Conservation (phyloP, 192 early-diverging fungal genomes). For the Chytriomyces sp. region DNA sequence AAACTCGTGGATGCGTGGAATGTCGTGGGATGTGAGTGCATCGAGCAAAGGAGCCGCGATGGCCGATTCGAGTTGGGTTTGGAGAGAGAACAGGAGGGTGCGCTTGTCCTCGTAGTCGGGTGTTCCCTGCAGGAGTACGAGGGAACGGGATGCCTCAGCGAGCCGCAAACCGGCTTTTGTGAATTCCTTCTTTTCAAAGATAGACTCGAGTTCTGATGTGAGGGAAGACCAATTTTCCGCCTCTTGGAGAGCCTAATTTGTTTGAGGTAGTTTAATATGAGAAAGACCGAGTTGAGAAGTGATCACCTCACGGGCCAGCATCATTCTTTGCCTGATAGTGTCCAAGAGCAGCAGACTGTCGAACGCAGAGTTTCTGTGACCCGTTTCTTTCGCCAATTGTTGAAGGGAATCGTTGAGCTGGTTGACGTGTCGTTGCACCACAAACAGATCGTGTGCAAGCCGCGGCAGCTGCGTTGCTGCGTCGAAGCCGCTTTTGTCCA, state of each 20-base stretch:
- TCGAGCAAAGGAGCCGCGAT: slow-evolving; percentile 53
- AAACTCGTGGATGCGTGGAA: slow-evolving; percentile 50
- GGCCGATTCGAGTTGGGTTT: slow-evolving; percentile 61
- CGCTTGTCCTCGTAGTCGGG: slow-evolving; percentile 68
- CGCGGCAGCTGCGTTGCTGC: background rate
- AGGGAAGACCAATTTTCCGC: slow-evolving; percentile 82
- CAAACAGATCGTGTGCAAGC: background rate
- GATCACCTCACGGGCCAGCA: slow-evolving; percentile 44
- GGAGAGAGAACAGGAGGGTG: slow-evolving; percentile 54
- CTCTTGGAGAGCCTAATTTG: slow-evolving; percentile 60
- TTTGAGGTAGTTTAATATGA: background rate
- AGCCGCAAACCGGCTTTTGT: slow-evolving; percentile 61
- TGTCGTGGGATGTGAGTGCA: slow-evolving; percentile 63
- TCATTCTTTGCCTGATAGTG: slow-evolving; percentile 70
- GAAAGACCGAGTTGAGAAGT: background rate
- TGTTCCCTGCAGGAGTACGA: slow-evolving; percentile 66
- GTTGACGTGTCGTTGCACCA: background rate
- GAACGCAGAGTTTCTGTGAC: slow-evolving; percentile 49
- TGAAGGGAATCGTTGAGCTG: background rate
- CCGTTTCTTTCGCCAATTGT: slow-evolving; percentile 6
- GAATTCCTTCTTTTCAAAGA: slow-evolving; percentile 67
- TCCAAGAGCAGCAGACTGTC: slow-evolving; percentile 66
- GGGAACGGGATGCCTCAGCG: slow-evolving; percentile 65
- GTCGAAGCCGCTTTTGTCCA: background rate
- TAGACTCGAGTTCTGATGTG: slow-evolving; percentile 64